Base-by-base conservation (phyloP, 2,329 filamentous ascomycete genomes). In the Elsinoe perseae region DNA sequence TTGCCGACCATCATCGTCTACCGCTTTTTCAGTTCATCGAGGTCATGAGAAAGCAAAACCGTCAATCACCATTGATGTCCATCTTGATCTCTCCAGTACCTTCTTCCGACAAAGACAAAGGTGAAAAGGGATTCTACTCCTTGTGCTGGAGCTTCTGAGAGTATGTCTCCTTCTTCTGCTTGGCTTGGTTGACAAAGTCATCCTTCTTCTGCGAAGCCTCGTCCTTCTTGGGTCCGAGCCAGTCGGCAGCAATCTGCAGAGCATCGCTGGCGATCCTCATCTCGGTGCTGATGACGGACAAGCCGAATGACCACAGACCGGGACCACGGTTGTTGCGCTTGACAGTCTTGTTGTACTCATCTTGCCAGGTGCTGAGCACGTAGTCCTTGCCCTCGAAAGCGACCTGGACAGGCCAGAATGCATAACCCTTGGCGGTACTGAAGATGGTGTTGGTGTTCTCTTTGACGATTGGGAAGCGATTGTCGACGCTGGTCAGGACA, bases 371-470 rank as follows among this genome's bases (percentile, higher is more conserved):
- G 44, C 60, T 60, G 44, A 63, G 57, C 43, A 67, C 43, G 61
- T 71, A 71, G 48, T 62, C 59, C 27, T 58, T 58, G 52, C 59
- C 60, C 7, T 61, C 46, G 30, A 20, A 56, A 4, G 61, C 62
- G 23, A 62, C 20, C 28, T 58, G 60, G 59, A 65, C 63, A 7
- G 69, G 68, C 60, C 83, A 85, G 59, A 84, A 84, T 57, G 80
- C 80, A 61, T 82, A 83, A 59, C 83, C 79, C 66, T 79, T 81
- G 62, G 83, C 78, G 0, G 77, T 79, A 60, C 84, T 77, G 32
- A 84, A 73, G 28, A 86, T 63, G 61, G 72, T 75, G 57, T 64
- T 60, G 1, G 75, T 77, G 61, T 77, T 72, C 61, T 77, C 72
- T 68, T 76, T 77, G 61, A 78, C 75, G 36, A 83, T 79, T n/a